Evolutionary conservation across 441 rosid genomes (phyloP).

Genomic region (Pelargonium australe): DNA sequence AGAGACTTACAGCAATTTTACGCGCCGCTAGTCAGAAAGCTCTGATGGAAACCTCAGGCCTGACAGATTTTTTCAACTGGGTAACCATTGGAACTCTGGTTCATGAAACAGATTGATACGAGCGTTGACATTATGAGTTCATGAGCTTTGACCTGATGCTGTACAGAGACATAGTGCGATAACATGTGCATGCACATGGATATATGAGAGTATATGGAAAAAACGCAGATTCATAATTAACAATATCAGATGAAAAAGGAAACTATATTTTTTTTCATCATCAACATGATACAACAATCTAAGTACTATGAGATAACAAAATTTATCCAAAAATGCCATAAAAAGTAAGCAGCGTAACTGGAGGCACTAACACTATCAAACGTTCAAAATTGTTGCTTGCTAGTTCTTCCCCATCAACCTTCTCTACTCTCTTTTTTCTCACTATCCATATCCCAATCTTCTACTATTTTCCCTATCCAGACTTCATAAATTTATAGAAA

Average conservation of each 20-base stretch:
- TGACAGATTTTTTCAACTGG: constrained; percentile 16
- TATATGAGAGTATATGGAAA: too few relatives aligned
- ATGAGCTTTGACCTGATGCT: too few relatives aligned
- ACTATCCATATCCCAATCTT: too few relatives aligned
- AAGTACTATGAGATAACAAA: neutral
- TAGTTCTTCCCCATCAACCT: neutral
- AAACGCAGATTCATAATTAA: neutral
- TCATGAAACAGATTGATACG: too few relatives aligned
- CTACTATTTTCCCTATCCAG: neutral
- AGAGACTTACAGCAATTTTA: constrained; percentile 8
- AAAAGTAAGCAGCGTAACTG: neutral
- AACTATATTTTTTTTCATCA: constrained; percentile 6
- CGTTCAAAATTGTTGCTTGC: neutral
- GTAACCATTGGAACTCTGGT: too few relatives aligned
- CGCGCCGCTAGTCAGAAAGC: constrained; percentile 32
- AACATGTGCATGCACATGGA: too few relatives aligned
- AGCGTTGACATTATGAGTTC: neutral
- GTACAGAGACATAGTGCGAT: too few relatives aligned
- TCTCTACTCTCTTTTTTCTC: neutral
- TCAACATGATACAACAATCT: neutral
- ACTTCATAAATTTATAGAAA: neutral
- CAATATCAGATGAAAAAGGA: neutral
- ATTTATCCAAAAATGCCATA: neutral
- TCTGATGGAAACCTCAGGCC: constrained; percentile 27
- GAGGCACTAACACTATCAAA: neutral